Conservation (phyloP, 371 early-diverging fungal genomes). For the Homolaphlyctis polyrhiza region DNA sequence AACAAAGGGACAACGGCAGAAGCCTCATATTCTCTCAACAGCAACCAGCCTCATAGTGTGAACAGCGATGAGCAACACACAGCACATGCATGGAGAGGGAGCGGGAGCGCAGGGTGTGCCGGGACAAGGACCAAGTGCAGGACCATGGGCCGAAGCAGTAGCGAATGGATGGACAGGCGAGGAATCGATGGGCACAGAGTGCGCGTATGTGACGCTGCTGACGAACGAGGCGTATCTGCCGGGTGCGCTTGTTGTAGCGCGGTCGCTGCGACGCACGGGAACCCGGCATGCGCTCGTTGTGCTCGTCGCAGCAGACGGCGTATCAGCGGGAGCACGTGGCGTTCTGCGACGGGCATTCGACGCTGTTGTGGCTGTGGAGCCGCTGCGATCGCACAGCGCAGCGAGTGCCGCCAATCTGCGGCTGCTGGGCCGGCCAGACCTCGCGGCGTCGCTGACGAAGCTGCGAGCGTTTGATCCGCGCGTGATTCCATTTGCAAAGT, state of each 20-base stretch:
- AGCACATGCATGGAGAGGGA: too few relatives aligned
- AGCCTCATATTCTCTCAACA: too few relatives aligned
- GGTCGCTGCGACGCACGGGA: constrained; percentile 63
- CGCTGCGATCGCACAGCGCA: constrained; percentile 35
- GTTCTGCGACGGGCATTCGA: constrained; percentile 57
- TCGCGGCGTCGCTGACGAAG: constrained; percentile 85
- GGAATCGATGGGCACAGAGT: neutral
- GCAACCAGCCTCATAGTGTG: too few relatives aligned
- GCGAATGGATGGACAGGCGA: too few relatives aligned
- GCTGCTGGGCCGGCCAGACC: constrained; percentile 82
- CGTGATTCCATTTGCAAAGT: constrained; percentile 56
- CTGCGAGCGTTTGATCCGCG: constrained; percentile 69
- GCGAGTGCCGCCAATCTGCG: constrained; percentile 62
- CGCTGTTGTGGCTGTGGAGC: constrained; percentile 55
- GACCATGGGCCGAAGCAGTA: too few relatives aligned
- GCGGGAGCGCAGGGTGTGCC: too few relatives aligned
- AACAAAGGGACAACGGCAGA: too few relatives aligned
- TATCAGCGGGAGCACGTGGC: constrained; percentile 40
- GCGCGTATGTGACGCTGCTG: constrained; percentile 42
- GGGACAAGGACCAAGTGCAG: too few relatives aligned
- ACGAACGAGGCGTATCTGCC: constrained; percentile 64
- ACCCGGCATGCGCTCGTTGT: constrained; percentile 64
- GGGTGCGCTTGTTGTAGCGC: constrained; percentile 78
- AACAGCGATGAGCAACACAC: too few relatives aligned
- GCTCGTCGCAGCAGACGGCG: constrained; percentile 58